Conservation (phyloP, 2,329 filamentous ascomycete species). For the Diplodia seriata region DNA sequence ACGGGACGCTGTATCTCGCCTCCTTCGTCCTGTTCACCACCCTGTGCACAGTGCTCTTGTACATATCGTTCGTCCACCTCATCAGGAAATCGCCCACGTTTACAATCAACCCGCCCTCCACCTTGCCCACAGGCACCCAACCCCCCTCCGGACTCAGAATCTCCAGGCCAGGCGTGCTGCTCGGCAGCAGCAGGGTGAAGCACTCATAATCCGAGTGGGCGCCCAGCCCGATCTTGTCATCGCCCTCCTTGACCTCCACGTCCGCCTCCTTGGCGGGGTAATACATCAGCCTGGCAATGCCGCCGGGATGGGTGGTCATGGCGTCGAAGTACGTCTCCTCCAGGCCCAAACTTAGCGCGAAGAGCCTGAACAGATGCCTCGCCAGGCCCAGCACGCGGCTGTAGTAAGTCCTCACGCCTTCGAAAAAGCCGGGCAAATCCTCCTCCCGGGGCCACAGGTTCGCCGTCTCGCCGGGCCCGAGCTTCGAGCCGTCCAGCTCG, state of each 20-base stretch:
- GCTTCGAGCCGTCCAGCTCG: conserved; percentile 48
- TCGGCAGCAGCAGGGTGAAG: conserved; percentile 43
- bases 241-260: conserved; percentile 26
- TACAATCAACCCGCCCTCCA: conserved; percentile 57
- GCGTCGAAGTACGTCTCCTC: conserved; percentile 50
- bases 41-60: conserved; percentile 59
- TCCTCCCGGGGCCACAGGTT: conserved; percentile 51
- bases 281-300: conserved; percentile 50
- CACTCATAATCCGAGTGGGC: conserved; percentile 33
- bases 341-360: conserved; percentile 49
- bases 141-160: conserved; percentile 43
- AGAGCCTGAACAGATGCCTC: conserved; percentile 51
- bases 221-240: conserved; percentile 31
- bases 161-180: conserved; percentile 43
- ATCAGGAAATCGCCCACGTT: conserved; percentile 61
- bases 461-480: conserved; percentile 37
- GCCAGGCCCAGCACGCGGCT: conserved; percentile 48
- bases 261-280: conserved; percentile 45
- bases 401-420: conserved; percentile 49
- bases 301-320: conserved; percentile 51
- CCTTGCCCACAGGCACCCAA: conserved; percentile 47
- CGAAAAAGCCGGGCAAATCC: conserved; percentile 50
- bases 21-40: conserved; percentile 51
- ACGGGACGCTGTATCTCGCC: conserved; percentile 55
- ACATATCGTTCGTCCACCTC: conserved; percentile 59